Base-by-base conservation (phyloP, 345 rosid genomes). In the Populus euphratica region DNA sequence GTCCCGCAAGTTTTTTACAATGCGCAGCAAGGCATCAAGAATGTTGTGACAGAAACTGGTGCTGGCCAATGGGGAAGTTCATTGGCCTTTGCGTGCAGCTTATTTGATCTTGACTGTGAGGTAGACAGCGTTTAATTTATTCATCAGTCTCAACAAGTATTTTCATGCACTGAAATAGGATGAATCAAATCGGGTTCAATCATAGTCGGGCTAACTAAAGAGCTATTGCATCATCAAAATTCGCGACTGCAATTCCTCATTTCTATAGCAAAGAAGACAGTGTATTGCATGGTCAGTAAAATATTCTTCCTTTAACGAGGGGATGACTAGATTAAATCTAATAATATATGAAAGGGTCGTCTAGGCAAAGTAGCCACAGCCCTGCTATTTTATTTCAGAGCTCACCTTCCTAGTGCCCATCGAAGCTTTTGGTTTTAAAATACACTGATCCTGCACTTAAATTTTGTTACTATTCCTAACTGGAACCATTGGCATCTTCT, bases 21-120 rank as follows among this genome's bases (percentile, higher is more conserved):
- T 78, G 94, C 93, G 0, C 84, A 88, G 81, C 88, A 86, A 86
- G 97, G 98, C 6, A 49, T 89, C 69, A 95, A 89, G 88, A 95
- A 90, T 43, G 83, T 93, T 65, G 96, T 91, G 25, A 95, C 99
- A 0, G 98, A 95, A 86, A 95, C 98, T 0, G 99, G 99, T 8
- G 99, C 99, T 72, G 99, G 99, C 64, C 99, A 95, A 77, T 95
- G 99, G 99, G 99, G 99, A 70, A 78, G 98, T 74, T 87, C 98
- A 21, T 82, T 95, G 75, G 96, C 98, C 79, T 95, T 95, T 77
- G 94, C 98, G 17, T 88, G 98, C 86, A 90, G 98, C 84, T 88
- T 95, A 13, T 93, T 91, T 54, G 92, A 89, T 43, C 87, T 95
- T 10, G 83, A 73, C 70, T 95, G 98, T 20, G 94, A 92, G 87